Percentiles rank a stretch among this genome's conserved stretches.
These are phyloP conservation scores for Tricholoma furcatifolium DNA, from an alignment of 768 basidiomycete species.

Conservation along the genomic window DNA sequence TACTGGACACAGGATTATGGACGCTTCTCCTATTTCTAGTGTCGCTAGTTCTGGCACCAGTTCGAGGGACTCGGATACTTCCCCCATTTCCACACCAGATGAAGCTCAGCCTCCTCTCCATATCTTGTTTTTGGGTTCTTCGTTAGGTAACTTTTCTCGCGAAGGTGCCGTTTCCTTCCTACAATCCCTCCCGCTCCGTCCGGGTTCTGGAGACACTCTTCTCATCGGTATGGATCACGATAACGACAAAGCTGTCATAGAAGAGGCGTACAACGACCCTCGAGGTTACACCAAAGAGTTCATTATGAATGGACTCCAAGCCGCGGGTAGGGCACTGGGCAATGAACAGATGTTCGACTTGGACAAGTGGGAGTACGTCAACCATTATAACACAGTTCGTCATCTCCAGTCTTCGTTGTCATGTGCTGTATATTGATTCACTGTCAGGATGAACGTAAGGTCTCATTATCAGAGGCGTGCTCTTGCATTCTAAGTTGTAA, in stretches of 20 bases:
- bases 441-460: conserved; percentile 19
- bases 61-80: conserved; percentile 20
- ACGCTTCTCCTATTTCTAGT: conserved; percentile 40
- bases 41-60: conserved; percentile 22
- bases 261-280: conserved; percentile 84
- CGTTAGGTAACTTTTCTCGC: conserved; percentile 86
- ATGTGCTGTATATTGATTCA: neutral
- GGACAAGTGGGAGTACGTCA: conserved; percentile 77
- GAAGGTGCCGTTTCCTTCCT: conserved; percentile 73
- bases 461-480: neutral
- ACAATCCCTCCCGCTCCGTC: conserved; percentile 70
- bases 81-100: conserved; percentile 49
- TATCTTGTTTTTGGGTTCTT: conserved; percentile 89
- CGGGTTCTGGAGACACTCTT: conserved; percentile 76
- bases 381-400: conserved; percentile 46
- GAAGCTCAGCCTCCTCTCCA: conserved; percentile 58
- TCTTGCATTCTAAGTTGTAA: conserved; percentile 2
- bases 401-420: neutral
- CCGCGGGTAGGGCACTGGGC: conserved; percentile 67
- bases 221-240: conserved; percentile 91
- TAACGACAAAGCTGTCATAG: conserved; percentile 67
- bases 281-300: conserved; percentile 72
- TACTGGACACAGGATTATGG: conserved; percentile 18
- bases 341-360: conserved; percentile 62
- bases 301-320: conserved; percentile 82